phyloP scores from a whole-genome alignment of 768 basidiomycete genomes.

The Xerocomellus chrysenteron region DNA sequence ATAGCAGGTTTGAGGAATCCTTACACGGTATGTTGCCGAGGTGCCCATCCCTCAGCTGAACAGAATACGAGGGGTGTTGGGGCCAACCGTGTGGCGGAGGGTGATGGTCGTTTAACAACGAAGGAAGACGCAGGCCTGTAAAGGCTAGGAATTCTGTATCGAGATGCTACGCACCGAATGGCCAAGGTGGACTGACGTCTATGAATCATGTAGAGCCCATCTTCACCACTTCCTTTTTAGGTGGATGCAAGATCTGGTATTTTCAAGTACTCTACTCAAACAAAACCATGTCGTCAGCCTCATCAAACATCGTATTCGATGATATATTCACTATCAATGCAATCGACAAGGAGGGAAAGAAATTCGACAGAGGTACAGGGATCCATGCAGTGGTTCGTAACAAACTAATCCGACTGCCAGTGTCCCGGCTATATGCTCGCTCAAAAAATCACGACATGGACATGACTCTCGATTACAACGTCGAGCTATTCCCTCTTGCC shows the following conservation, averaged over 20 bases:
- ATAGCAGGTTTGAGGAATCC: no score
- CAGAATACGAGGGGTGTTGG: no score
- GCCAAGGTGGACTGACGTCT: no score
- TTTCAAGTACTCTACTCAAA: no score
- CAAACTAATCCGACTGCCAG: conserved; percentile 41
- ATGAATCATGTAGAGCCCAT: no score
- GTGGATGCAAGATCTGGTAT: no score
- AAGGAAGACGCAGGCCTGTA: no score
- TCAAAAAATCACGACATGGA: conserved; percentile 93
- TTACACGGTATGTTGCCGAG: conserved; percentile 40
- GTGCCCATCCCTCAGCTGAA: conserved; percentile 38
- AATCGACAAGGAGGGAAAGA: conserved; percentile 92
- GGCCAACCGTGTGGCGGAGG: no score
- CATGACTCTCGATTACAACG: conserved; percentile 91
- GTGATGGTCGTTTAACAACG: no score
- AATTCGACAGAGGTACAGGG: conserved; percentile 87
- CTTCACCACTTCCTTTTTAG: no score
- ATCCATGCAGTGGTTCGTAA: not conserved
- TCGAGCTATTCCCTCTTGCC: conserved; percentile 80
- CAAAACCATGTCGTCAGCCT: conserved; percentile 47
- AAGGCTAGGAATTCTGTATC: no score
- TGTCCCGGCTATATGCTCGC: conserved; percentile 86
- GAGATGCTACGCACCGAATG: no score
- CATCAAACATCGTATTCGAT: conserved; percentile 85
- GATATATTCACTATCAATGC: conserved; percentile 86